These are phyloP conservation scores for Neurospora hispaniola DNA, from an alignment of 495 filamentous ascomycete genomes.

Conservation along the genomic window DNA sequence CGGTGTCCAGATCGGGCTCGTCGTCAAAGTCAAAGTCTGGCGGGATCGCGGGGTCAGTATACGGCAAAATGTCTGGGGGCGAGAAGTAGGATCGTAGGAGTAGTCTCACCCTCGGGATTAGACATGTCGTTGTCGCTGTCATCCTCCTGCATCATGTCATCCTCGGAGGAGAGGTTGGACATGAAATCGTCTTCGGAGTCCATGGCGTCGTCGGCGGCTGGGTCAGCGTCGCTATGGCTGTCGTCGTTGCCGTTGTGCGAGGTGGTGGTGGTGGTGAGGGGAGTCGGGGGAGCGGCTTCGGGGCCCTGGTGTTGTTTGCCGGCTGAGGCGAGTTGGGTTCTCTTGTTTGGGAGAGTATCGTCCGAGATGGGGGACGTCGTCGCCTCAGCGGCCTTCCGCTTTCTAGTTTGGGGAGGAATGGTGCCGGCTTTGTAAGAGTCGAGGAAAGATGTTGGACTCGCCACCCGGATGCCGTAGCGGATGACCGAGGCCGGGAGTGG, in stretches of 20 bases:
- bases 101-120: slow-evolving; percentile 57
- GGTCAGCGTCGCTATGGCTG: slow-evolving; percentile 13
- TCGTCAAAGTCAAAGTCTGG: slow-evolving; percentile 58
- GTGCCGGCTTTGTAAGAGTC: slow-evolving; percentile 29
- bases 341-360: slow-evolving; percentile 36
- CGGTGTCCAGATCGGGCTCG: slow-evolving; percentile 62
- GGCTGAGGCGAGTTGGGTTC: slow-evolving; percentile 38
- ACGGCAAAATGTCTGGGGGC: not conserved
- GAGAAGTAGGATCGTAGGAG: not conserved
- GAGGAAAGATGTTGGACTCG: slow-evolving; percentile 2
- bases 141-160: slow-evolving; percentile 56
- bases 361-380: slow-evolving; percentile 35
- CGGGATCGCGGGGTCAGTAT: not conserved
- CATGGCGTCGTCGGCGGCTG: slow-evolving; percentile 53
- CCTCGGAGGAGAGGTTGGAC: slow-evolving; percentile 69
- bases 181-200: slow-evolving; percentile 96
- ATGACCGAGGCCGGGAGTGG: not conserved
- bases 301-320: slow-evolving; percentile 14
- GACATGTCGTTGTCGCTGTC: slow-evolving; percentile 68
- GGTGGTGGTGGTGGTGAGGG: slow-evolving; percentile 15
- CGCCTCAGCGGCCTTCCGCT: slow-evolving; percentile 87
- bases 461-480: slow-evolving; percentile 3
- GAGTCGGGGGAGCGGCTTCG: slow-evolving; percentile 34
- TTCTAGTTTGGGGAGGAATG: slow-evolving; percentile 59
- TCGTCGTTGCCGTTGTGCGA: slow-evolving; percentile 12